Conservation (phyloP, 2,329 filamentous ascomycete species). For the Colletotrichum sp. region DNA sequence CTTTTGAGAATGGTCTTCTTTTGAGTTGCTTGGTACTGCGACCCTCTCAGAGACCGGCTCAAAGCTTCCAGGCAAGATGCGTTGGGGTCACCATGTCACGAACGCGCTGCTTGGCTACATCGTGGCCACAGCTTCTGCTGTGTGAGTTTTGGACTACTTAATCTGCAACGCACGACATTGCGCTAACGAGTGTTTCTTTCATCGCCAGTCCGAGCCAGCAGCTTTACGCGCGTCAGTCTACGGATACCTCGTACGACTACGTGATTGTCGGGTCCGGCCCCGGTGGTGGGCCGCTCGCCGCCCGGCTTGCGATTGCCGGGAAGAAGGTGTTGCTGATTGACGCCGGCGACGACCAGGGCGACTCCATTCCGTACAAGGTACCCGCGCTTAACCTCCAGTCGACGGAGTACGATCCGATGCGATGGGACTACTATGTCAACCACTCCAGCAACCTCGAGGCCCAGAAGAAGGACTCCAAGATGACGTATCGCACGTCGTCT, state of each 20-base stretch:
- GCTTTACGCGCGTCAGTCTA: neutral
- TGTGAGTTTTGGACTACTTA: neutral
- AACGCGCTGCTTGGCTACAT: constrained; percentile 9
- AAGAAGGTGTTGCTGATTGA: constrained; percentile 64
- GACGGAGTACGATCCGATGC: constrained; percentile 23
- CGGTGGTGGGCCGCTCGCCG: constrained; percentile 59
- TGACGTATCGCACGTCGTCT: constrained; percentile 49
- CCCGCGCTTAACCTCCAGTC: constrained; percentile 28
- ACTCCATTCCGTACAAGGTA: constrained; percentile 27
- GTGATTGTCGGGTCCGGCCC: constrained; percentile 64
- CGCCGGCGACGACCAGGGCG: constrained; percentile 59
- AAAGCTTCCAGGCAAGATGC: constrained; percentile 1
- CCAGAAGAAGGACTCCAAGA: constrained; percentile 54
- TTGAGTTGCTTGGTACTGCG: neutral
- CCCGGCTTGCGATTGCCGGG: constrained; percentile 59
- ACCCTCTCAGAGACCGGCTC: neutral
- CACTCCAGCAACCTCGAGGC: constrained; percentile 20
- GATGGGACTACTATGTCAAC: constrained; percentile 24
- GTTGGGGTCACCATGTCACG: neutral
- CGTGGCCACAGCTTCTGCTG: constrained; percentile 1
- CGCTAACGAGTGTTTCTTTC: neutral
- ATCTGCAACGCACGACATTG: neutral
- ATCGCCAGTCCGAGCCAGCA: constrained; percentile 1
- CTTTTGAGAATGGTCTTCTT: neutral
- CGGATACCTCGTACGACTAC: constrained; percentile 52